These are phyloP conservation scores for Elymus sibiricus DNA, from an alignment of 176 grass and related monocot genomes.

Conservation along the genomic window DNA sequence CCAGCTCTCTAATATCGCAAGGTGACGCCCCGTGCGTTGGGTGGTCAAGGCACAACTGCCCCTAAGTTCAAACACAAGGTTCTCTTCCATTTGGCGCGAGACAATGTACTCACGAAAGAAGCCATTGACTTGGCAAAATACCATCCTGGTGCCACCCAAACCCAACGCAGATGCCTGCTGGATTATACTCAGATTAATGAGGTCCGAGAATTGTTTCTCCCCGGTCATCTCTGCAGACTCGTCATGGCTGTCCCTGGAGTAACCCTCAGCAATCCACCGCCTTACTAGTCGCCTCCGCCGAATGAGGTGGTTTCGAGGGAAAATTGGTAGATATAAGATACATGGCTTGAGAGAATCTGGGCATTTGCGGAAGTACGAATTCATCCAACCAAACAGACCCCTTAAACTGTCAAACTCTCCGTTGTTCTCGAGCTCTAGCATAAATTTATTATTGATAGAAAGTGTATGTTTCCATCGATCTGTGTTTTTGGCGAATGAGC, in stretches of 20 bases:
- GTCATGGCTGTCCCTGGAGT: not conserved
- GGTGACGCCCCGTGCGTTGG: not conserved
- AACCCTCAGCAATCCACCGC: slow-evolving; percentile 45
- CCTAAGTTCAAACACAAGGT: not conserved
- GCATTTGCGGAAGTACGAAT: not conserved
- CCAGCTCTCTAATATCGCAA: not conserved
- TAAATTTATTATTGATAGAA: not conserved
- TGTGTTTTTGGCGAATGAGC: not conserved
- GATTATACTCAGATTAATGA: slow-evolving; percentile 19
- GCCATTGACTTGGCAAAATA: slow-evolving; percentile 19
- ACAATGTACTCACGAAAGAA: not conserved
- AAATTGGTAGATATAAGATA: slow-evolving; percentile 1
- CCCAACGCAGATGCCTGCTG: not conserved
- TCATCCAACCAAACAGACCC: not conserved
- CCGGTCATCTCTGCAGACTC: not conserved
- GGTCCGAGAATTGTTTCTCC: not conserved
- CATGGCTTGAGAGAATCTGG: slow-evolving; percentile 31
- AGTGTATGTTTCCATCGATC: not conserved
- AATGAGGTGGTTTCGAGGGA: not conserved
- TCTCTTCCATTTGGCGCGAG: not conserved
- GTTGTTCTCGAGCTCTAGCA: slow-evolving; percentile 5
- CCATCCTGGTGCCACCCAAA: not conserved
- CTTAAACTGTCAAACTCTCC: not conserved
- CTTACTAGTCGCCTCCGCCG: not conserved
- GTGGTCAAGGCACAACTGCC: not conserved